phyloP scores from a whole-genome alignment of 2,329 filamentous ascomycete species.

The Talaromyces sp. region DNA sequence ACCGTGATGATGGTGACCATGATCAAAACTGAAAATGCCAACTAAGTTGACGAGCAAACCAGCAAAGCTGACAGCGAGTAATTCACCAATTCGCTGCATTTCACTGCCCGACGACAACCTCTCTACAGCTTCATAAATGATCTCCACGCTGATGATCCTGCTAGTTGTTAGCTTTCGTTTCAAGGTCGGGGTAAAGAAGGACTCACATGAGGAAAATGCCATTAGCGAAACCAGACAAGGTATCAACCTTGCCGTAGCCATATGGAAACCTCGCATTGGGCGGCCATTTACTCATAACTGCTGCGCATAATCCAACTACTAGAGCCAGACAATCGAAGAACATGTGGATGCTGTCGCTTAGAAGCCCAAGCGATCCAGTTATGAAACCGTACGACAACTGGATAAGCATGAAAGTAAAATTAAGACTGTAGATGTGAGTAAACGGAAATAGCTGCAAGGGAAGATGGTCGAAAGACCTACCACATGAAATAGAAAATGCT shows the following conservation, averaged over 20 bases:
- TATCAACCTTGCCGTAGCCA: conserved; percentile 96
- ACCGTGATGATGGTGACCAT: conserved; percentile 62
- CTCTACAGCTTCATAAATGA: conserved; percentile 92
- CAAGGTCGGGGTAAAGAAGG: not conserved
- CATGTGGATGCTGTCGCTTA: conserved; percentile 99
- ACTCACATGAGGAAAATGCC: conserved; percentile 87
- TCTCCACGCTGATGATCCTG: conserved; percentile 91
- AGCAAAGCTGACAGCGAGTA: conserved; percentile 83
- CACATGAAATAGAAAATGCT: conserved; percentile 97
- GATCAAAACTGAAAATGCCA: conserved; percentile 82
- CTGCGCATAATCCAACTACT: conserved; percentile 83
- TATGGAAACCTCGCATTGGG: conserved; percentile 88
- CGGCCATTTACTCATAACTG: conserved; percentile 96
- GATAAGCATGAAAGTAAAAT: conserved; percentile 91
- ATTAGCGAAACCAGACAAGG: conserved; percentile 92
- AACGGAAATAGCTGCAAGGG: not conserved
- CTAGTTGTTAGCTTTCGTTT: conserved; percentile 14
- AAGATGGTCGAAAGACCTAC: conserved; percentile 53
- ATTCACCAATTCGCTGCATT: conserved; percentile 80
- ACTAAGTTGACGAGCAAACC: conserved; percentile 90
- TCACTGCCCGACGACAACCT: conserved; percentile 80
- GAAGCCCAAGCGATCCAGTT: conserved; percentile 89
- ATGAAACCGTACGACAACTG: conserved; percentile 93
- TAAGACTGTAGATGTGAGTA: conserved; percentile 63
- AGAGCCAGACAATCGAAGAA: conserved; percentile 97